These are phyloP conservation scores for Carex cristatella DNA, from an alignment of 176 grass and related monocot species.

Conservation along the genomic window DNA sequence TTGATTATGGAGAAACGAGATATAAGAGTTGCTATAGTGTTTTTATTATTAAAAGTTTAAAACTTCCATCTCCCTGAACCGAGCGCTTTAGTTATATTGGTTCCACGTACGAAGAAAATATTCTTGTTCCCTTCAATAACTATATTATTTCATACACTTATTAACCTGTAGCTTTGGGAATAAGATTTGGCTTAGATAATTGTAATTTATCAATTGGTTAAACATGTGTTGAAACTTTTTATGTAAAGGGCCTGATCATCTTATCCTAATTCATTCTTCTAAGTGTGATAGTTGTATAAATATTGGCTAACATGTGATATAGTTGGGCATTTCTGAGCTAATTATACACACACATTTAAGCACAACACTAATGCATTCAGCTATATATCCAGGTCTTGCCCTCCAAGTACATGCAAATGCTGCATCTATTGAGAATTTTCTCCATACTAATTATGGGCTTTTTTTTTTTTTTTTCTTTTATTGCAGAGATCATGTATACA, in stretches of 20 bases:
- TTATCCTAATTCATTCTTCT: background rate
- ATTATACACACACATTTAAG: constrained; percentile 14
- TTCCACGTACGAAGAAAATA: background rate
- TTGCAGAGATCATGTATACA: constrained; percentile 81
- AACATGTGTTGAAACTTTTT: background rate
- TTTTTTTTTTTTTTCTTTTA: constrained; percentile 31
- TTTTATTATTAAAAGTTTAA: background rate
- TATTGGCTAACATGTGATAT: constrained; percentile 38
- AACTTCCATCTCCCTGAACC: background rate
- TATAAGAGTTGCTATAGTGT: background rate
- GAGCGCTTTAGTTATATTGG: background rate
- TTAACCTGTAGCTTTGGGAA: background rate
- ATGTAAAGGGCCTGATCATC: background rate
- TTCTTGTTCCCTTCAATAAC: background rate
- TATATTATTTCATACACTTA: background rate
- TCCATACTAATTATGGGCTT: constrained; percentile 36
- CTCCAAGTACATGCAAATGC: background rate
- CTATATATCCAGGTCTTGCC: constrained; percentile 14
- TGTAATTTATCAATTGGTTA: background rate
- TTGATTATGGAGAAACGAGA: background rate
- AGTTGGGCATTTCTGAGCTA: constrained; percentile 26
- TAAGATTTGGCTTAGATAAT: background rate
- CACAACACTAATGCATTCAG: constrained; percentile 23
- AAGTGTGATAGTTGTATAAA: constrained; percentile 30
- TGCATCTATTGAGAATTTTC: constrained; percentile 17